Conservation (phyloP, 2,329 filamentous ascomycete genomes). For the Epichloe scottii region DNA sequence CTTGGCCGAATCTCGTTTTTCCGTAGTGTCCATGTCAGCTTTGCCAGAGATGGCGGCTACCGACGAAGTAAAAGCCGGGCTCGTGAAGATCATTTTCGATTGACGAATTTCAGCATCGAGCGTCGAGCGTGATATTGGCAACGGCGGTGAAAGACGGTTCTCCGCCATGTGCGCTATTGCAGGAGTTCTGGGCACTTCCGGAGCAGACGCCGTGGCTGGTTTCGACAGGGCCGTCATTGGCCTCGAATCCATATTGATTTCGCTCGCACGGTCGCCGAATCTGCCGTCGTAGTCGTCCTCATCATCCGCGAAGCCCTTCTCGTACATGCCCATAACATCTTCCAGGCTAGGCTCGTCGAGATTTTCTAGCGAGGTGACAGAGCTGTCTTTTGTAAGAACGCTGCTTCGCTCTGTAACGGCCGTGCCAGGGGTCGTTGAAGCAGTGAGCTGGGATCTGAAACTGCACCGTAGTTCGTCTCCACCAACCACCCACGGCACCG, state of each 20-base stretch:
- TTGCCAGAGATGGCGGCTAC: conserved; percentile 25
- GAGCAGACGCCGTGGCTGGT: neutral
- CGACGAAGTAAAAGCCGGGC: conserved; percentile 25
- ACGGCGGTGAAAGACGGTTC: conserved; percentile 8
- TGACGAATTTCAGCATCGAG: conserved; percentile 26
- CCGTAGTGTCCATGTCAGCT: conserved; percentile 15
- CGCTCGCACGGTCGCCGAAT: conserved; percentile 7
- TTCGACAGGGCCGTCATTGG: conserved; percentile 7
- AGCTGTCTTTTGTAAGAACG: conserved; percentile 66
- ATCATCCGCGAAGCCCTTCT: conserved; percentile 44
- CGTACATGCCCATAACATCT: conserved; percentile 60
- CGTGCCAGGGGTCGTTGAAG: conserved; percentile 45
- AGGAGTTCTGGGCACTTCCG: neutral
- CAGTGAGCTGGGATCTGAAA: conserved; percentile 42
- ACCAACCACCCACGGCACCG: conserved; percentile 35
- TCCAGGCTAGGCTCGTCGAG: conserved; percentile 50
- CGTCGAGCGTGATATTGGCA: conserved; percentile 14
- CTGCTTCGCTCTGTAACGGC: conserved; percentile 72
- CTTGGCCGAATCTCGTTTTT: conserved; percentile 41
- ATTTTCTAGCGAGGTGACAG: conserved; percentile 46
- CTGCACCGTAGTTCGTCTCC: conserved; percentile 42
- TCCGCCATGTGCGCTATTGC: conserved; percentile 8
- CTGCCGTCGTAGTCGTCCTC: conserved; percentile 24
- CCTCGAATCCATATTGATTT: conserved; percentile 1
- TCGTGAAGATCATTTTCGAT: conserved; percentile 28